phyloP scores from a whole-genome alignment of 73 alveolate species.

The Urostyla sp. region DNA sequence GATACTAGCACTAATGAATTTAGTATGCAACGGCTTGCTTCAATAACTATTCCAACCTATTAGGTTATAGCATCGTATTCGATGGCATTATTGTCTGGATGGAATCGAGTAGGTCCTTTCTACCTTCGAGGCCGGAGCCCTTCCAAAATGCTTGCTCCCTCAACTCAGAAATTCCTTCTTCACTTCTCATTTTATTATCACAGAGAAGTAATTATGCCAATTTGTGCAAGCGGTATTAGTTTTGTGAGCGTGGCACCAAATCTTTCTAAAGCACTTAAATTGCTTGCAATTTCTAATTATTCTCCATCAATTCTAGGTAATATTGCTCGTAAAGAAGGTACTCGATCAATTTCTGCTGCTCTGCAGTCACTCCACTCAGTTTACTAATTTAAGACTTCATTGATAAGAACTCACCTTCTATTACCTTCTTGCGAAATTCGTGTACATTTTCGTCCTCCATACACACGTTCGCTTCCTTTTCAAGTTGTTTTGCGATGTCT shows the following conservation, averaged over 20 bases:
- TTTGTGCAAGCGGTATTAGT: slow-evolving; percentile 9
- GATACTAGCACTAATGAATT: slow-evolving; percentile 43
- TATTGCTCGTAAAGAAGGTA: slow-evolving; percentile 45
- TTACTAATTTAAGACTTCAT: not conserved
- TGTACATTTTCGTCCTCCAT: slow-evolving; percentile 34
- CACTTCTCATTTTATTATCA: not conserved
- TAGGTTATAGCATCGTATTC: slow-evolving; percentile 33
- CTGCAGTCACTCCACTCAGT: slow-evolving; percentile 2
- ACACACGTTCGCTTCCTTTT: not conserved
- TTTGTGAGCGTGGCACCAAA: slow-evolving; percentile 40
- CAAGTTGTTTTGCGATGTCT: not conserved
- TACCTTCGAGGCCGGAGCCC: slow-evolving; percentile 28
- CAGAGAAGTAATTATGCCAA: slow-evolving; percentile 54
- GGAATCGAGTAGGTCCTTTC: slow-evolving; percentile 46
- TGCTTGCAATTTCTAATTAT: slow-evolving; percentile 44
- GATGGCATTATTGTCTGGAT: slow-evolving; percentile 51
- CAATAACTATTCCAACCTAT: slow-evolving; percentile 31
- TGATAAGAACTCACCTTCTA: slow-evolving; percentile 10
- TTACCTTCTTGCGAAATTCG: not conserved
- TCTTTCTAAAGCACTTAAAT: slow-evolving; percentile 19
- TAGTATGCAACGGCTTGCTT: slow-evolving; percentile 41
- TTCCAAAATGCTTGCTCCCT: slow-evolving; percentile 46
- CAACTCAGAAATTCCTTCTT: not conserved
- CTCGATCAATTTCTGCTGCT: slow-evolving; percentile 22
- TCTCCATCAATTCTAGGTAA: slow-evolving; percentile 56